Conservation (phyloP, 129 eudicot species). For the Calendula officinalis region DNA sequence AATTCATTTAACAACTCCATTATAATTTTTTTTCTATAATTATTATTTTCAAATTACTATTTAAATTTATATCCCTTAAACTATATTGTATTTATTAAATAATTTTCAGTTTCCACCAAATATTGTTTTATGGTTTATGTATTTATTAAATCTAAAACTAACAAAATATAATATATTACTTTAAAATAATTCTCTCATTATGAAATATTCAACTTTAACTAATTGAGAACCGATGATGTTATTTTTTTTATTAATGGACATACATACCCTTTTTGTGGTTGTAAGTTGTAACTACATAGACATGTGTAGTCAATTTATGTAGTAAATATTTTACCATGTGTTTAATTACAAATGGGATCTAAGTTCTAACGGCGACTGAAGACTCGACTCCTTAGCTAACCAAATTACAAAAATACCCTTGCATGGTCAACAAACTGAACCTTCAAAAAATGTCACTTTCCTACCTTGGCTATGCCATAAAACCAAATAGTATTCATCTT, state of each 20-base stretch:
- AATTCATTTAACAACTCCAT: no score
- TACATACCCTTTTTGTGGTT: background rate
- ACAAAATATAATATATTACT: conserved; percentile 1
- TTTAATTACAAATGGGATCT: background rate
- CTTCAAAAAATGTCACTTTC: background rate
- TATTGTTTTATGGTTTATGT: no score
- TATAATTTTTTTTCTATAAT: no score
- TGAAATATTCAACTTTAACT: no score
- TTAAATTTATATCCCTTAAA: no score
- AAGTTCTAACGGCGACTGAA: background rate
- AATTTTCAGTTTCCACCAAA: no score
- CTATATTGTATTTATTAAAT: no score
- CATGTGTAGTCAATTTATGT: conserved; percentile 20
- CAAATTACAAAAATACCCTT: conserved; percentile 5
- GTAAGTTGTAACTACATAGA: conserved; percentile 11
- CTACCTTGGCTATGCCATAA: background rate
- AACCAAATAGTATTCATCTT: background rate
- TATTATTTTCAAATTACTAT: no score
- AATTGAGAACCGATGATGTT: no score
- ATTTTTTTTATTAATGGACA: no score
- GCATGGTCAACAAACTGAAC: background rate
- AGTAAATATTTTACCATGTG: conserved; percentile 1
- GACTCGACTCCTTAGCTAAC: conserved; percentile 3
- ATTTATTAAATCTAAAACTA: background rate
- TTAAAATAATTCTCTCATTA: background rate